These are phyloP conservation scores for Scenedesmus sp. DNA, from an alignment of 163 green algal genomes.

Conservation along the genomic window DNA sequence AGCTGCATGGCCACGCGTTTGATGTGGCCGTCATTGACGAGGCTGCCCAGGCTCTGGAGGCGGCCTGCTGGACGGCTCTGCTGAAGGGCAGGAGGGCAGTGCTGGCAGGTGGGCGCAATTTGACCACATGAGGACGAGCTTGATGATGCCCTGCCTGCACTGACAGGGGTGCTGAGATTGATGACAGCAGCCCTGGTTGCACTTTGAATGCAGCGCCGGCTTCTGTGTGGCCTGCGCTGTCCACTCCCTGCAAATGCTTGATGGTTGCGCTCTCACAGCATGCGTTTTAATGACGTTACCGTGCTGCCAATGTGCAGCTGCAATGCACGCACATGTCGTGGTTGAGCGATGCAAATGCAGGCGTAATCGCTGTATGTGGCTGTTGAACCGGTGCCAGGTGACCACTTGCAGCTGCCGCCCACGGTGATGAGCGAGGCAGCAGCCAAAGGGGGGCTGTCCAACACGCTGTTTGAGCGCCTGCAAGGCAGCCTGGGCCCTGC, in stretches of 20 bases:
- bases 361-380: conserved; percentile 13
- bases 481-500: conserved; percentile 75
- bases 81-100: conserved; percentile 82
- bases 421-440: conserved; percentile 81
- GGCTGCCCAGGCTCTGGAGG: conserved; percentile 91
- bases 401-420: conserved; percentile 92
- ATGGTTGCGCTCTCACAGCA: too few species aligned
- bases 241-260: too few species aligned
- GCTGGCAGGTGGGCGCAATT: conserved; percentile 69
- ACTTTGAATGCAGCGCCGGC: too few species aligned
- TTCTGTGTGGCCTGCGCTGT: too few species aligned
- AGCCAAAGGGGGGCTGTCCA: conserved; percentile 62
- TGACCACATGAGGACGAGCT: background rate
- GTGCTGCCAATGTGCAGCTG: too few species aligned
- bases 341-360: conserved; percentile 71
- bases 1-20: conserved; percentile 74
- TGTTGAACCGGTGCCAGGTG: conserved; percentile 82
- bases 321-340: too few species aligned
- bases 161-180: background rate
- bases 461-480: conserved; percentile 80
- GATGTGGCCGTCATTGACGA: conserved; percentile 93
- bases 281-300: too few species aligned
- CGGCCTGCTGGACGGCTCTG: conserved; percentile 87
- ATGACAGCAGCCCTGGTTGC: conserved; percentile 65
- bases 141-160: background rate